Conservation (phyloP, 2,329 filamentous ascomycete genomes). For the Colletotrichum tropicicola region DNA sequence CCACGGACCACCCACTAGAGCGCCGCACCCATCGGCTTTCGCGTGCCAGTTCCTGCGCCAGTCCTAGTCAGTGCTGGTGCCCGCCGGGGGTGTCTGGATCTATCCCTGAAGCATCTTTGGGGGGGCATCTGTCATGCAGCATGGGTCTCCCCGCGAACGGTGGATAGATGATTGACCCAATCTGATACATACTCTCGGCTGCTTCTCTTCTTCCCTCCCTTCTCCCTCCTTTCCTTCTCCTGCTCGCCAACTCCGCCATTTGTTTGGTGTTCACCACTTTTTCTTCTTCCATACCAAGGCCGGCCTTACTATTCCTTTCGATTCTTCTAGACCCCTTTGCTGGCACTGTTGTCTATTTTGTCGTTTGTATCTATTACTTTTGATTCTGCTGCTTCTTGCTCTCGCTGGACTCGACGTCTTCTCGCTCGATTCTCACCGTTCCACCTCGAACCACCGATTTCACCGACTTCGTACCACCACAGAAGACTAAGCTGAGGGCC, state of each 20-base stretch:
- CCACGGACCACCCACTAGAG: constrained; percentile 28
- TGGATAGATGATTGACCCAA: constrained; percentile 30
- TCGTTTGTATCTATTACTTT: constrained; percentile 3
- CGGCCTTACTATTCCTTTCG: constrained; percentile 28
- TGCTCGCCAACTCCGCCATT: background rate
- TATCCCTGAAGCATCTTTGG: constrained; percentile 27
- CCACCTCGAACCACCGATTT: background rate
- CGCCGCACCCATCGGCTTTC: constrained; percentile 30
- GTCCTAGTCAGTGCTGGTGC: constrained; percentile 31
- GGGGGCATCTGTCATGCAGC: constrained; percentile 29
- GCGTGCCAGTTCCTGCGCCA: constrained; percentile 31
- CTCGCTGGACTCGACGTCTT: background rate
- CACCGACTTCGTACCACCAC: background rate
- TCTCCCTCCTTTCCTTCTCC: constrained; percentile 19
- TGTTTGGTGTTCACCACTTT: constrained; percentile 24
- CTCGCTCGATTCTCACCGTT: background rate
- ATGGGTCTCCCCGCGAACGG: constrained; percentile 32
- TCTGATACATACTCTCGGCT: constrained; percentile 33
- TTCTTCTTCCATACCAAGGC: constrained; percentile 26
- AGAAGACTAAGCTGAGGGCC: constrained; percentile 11
- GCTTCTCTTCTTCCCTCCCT: constrained; percentile 6
- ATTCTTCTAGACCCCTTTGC: constrained; percentile 27
- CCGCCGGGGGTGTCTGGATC: constrained; percentile 29
- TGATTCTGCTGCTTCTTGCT: background rate
- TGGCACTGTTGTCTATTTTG: constrained; percentile 25